A percentile compares a stretch with the other conserved stretches of the same genome.
These are phyloP conservation scores for Schizophyllum commune DNA, from an alignment of 1,284 basidiomycete species.

Conservation along the genomic window DNA sequence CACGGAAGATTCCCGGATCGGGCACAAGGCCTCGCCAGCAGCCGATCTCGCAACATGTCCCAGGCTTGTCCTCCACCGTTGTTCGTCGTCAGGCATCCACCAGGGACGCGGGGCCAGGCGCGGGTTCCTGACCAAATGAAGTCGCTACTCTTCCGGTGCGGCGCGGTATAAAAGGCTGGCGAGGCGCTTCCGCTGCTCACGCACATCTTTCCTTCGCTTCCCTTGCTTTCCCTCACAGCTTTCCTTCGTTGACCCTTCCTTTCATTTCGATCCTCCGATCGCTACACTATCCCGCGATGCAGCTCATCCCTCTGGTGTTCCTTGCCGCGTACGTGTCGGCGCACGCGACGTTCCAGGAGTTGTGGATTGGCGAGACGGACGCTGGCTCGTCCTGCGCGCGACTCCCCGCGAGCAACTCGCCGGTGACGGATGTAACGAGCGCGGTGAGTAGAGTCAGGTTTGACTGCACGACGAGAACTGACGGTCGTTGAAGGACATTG, in stretches of 20 bases:
- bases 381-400: constrained; percentile 40
- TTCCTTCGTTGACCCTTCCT: background rate
- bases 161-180: background rate
- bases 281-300: background rate
- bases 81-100: background rate
- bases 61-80: background rate
- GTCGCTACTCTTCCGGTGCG: background rate
- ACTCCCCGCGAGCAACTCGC: constrained; percentile 35
- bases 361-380: constrained; percentile 46
- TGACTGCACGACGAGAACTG: background rate
- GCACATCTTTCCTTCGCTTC: background rate
- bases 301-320: constrained; percentile 6
- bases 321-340: constrained; percentile 32
- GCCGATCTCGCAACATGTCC: background rate
- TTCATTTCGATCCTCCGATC: background rate
- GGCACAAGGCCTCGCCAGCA: background rate
- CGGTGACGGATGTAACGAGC: constrained; percentile 34
- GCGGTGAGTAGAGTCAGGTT: constrained; percentile 19
- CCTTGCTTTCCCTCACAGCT: background rate
- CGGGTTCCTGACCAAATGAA: background rate
- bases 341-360: constrained; percentile 46
- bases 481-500: constrained; percentile 29
- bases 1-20: background rate
- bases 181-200: background rate
- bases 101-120: background rate